Base-by-base conservation (phyloP, 148 eudicot genomes). In the Chenopodium album region DNA sequence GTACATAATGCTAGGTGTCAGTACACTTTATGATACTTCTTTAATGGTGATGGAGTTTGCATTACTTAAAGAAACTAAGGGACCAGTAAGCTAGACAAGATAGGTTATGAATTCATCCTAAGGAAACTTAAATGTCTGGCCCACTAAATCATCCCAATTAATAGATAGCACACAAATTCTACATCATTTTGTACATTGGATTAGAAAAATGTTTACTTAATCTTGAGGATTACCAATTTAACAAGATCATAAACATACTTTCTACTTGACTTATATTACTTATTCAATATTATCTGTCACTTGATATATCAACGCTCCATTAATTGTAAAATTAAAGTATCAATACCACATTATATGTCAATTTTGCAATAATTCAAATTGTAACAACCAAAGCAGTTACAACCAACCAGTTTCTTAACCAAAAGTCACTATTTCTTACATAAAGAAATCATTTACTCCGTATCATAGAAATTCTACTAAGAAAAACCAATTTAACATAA, bases 61-160 rank as follows among this genome's bases (percentile, higher is more conserved):
- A 78, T n/a, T 54, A 26, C 34, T 37, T 70, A 63, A 78, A 78
- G 67, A 28, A 60, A 22, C 26, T 34, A 1, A 34, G 52, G 69
- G 85, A 73, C 79, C 82, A 67, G 13, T 66, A 78, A 78, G 13
- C 62, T 32, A 69, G 52, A 75, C 74, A 56, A 32, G 60, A 41
- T 22, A 79, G 75, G n/a, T 34, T 22, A 79, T 56, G 76, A 69
- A 66, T 67, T 67, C 66, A 73, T 67, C 37, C 67, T 20, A 79
- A 12, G 34, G 72, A 14, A 41, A 28, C 10, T 62, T 41, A 63
- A 75, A 75, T n/a, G 37, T 60, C 76, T 23, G 46, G 9, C 66
- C 79, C 68, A 79, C 80, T 69, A 60, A 80, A 79, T 83, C 56
- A 76, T 62, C 60, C 23, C 22, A 9, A 34, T 17, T 7, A 28